These are phyloP conservation scores for Apiospora phragmitis DNA, from an alignment of 2,329 filamentous ascomycete genomes.

Conservation along the genomic window DNA sequence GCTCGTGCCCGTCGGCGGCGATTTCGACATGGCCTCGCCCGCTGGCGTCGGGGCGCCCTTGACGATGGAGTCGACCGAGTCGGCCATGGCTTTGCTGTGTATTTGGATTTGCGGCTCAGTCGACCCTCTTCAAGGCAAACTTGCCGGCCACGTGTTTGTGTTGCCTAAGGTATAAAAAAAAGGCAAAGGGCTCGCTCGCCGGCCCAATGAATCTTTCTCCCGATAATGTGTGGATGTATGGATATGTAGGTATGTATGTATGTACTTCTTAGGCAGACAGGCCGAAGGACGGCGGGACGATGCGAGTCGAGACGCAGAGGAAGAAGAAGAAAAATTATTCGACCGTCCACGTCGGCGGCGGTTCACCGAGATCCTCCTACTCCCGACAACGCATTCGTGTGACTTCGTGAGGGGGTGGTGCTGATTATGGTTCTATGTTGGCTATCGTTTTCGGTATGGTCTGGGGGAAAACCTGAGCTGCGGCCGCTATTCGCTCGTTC, in stretches of 20 bases:
- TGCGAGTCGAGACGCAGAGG: conserved; percentile 9
- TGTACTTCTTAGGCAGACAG: not conserved
- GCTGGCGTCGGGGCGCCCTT: conserved; percentile 79
- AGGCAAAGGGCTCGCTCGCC: not conserved
- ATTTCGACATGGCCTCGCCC: conserved; percentile 49
- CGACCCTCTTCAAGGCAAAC: not conserved
- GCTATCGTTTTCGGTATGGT: not conserved
- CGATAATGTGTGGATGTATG: not conserved
- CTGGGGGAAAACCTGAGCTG: not conserved
- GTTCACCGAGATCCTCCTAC: not conserved
- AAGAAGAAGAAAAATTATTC: not conserved
- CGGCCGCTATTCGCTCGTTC: not conserved
- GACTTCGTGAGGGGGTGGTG: not conserved
- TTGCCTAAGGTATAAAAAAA: not conserved
- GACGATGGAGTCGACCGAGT: conserved; percentile 82
- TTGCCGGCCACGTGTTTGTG: not conserved
- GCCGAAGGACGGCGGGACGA: conserved; percentile 2
- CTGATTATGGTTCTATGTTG: not conserved
- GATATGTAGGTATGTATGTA: not conserved
- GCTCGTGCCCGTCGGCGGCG: conserved; percentile 42
- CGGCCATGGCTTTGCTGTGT: conserved; percentile 51
- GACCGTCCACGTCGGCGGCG: conserved; percentile 11
- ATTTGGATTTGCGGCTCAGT: not conserved
- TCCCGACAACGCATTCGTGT: conserved; percentile 11
- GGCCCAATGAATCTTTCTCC: not conserved